These are phyloP conservation scores for Coniochaeta prunicola DNA, from an alignment of 2,329 filamentous ascomycete species.

Conservation along the genomic window DNA sequence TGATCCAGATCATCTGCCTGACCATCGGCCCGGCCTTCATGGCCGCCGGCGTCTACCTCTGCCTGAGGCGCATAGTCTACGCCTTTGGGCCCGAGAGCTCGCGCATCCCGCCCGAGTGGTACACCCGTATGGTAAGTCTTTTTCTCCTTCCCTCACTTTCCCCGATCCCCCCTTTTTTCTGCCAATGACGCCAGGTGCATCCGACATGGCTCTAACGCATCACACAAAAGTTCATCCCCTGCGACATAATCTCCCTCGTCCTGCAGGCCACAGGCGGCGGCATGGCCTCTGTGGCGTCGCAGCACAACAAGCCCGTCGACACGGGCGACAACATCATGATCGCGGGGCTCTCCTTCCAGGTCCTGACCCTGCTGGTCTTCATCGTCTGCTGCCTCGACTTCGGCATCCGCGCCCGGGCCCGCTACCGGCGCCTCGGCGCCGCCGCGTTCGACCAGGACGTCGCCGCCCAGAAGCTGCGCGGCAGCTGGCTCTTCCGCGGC, in stretches of 20 bases:
- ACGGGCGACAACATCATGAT: slow-evolving; percentile 56
- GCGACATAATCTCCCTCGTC: slow-evolving; percentile 53
- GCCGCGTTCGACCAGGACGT: slow-evolving; percentile 30
- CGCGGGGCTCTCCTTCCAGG: slow-evolving; percentile 56
- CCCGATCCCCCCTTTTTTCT: too few relatives aligned
- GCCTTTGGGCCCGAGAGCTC: slow-evolving; percentile 41
- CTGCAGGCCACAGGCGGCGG: slow-evolving; percentile 56
- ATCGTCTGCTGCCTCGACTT: slow-evolving; percentile 43
- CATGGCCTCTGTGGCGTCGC: slow-evolving; percentile 35
- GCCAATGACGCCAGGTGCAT: too few relatives aligned
- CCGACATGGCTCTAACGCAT: too few relatives aligned
- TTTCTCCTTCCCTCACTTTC: too few relatives aligned
- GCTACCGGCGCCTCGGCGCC: slow-evolving; percentile 24
- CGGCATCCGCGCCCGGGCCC: slow-evolving; percentile 29
- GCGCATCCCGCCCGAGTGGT: slow-evolving; percentile 36
- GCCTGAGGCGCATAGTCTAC: slow-evolving; percentile 41
- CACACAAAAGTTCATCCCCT: slow-evolving; percentile 51
- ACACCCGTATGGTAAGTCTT: slow-evolving; percentile 38
- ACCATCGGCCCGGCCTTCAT: slow-evolving; percentile 60
- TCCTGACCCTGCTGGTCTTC: slow-evolving; percentile 49
- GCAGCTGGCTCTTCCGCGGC: slow-evolving; percentile 37
- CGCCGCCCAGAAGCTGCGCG: slow-evolving; percentile 26
- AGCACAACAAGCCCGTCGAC: slow-evolving; percentile 24
- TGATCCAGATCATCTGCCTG: slow-evolving; percentile 53
- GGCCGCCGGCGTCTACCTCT: slow-evolving; percentile 57